Conservation (phyloP, 805 yeast genomes). For the Candida insectorum region DNA sequence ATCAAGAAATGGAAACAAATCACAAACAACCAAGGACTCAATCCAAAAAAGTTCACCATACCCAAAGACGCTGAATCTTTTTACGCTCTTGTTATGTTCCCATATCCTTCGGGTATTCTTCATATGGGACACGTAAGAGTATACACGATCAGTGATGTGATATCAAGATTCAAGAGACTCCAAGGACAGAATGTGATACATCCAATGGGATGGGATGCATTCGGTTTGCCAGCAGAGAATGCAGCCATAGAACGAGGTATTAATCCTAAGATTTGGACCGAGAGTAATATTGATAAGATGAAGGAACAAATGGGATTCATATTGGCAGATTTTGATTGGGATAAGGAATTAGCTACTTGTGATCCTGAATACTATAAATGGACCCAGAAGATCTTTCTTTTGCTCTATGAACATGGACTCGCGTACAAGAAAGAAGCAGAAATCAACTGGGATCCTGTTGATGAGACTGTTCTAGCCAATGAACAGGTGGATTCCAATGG, state of each 20-base stretch:
- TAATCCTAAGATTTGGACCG: constrained; percentile 83
- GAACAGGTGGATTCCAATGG: constrained; percentile 95
- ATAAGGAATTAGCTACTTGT: constrained; percentile 82
- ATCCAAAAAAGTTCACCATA: constrained; percentile 27
- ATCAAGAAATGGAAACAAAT: constrained; percentile 39
- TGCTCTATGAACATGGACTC: constrained; percentile 68
- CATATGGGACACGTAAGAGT: constrained; percentile 96
- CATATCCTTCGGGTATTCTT: constrained; percentile 90
- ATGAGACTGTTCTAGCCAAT: constrained; percentile 87
- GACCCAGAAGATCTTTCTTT: constrained; percentile 83
- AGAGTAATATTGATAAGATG: constrained; percentile 77
- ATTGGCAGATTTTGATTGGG: constrained; percentile 93
- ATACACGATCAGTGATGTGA: constrained; percentile 82
- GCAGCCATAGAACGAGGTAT: constrained; percentile 88
- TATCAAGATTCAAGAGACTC: constrained; percentile 74
- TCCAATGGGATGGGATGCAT: constrained; percentile 99
- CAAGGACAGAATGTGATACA: constrained; percentile 78
- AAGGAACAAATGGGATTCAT: constrained; percentile 72
- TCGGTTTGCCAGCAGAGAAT: constrained; percentile 97
- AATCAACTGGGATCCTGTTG: constrained; percentile 98
- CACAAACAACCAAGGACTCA: constrained; percentile 31
- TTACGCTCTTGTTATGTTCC: constrained; percentile 85
- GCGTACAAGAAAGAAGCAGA: constrained; percentile 86
- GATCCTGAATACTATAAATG: constrained; percentile 84
- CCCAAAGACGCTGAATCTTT: constrained; percentile 20